phyloP scores from a whole-genome alignment of 2,329 filamentous ascomycete species.

The Diaporthe amygdali region DNA sequence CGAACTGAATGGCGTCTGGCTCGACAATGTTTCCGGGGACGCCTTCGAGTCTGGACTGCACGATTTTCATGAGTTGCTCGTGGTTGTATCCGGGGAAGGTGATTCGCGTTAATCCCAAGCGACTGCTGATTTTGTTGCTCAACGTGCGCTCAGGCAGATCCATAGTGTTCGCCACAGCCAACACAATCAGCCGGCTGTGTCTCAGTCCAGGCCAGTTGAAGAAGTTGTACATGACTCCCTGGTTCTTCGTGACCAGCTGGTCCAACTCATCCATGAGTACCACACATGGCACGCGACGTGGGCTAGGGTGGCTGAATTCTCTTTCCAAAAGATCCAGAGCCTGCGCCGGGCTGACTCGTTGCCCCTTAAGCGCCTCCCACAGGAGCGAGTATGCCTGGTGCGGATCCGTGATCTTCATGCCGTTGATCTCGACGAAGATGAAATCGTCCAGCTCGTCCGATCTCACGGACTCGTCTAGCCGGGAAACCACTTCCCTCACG shows the following conservation, averaged over 20 bases:
- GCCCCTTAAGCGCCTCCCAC: constrained; percentile 94
- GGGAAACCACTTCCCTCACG: constrained; percentile 90
- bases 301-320: constrained; percentile 91
- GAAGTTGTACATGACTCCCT: constrained; percentile 99
- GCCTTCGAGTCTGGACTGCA: constrained; percentile 88
- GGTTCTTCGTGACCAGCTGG: constrained; percentile 96
- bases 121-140: constrained; percentile 97
- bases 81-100: constrained; percentile 98
- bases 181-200: constrained; percentile 91
- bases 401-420: constrained; percentile 98
- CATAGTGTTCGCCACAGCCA: constrained; percentile 99
- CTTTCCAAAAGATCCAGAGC: constrained; percentile 88
- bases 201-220: constrained; percentile 97
- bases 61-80: constrained; percentile 96
- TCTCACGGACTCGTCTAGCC: constrained; percentile 84
- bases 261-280: constrained; percentile 99
- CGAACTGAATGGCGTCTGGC: constrained; percentile 92
- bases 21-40: constrained; percentile 91
- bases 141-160: constrained; percentile 94
- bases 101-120: constrained; percentile 86
- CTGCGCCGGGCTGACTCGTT: constrained; percentile 89
- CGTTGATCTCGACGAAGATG: constrained; percentile 99
- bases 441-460: constrained; percentile 96
- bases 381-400: constrained; percentile 94
- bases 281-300: constrained; percentile 90